Conservation (phyloP, 768 basidiomycete genomes). For the Mycena amicta region DNA sequence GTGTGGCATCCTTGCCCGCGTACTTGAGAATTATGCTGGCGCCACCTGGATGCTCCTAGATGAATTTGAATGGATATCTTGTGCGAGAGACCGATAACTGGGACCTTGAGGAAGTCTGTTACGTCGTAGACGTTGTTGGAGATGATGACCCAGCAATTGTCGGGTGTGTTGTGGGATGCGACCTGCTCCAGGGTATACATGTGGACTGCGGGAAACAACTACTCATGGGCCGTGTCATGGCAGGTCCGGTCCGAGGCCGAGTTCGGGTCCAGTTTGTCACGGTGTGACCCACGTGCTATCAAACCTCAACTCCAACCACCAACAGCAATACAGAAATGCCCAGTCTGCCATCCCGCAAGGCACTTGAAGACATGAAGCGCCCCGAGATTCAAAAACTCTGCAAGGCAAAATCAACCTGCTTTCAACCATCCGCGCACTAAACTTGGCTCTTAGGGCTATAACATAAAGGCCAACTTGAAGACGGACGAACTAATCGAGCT, state of each 20-base stretch:
- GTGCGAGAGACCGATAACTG: not conserved
- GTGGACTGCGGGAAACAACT: constrained; percentile 12
- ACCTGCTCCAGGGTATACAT: constrained; percentile 60
- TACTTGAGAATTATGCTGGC: constrained; percentile 79
- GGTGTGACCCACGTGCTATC: too few species aligned
- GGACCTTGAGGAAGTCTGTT: constrained; percentile 73
- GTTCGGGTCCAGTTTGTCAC: not conserved
- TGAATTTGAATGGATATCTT: constrained; percentile 2
- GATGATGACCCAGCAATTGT: constrained; percentile 82
- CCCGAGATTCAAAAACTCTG: constrained; percentile 63
- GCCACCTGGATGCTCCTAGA: constrained; percentile 80
- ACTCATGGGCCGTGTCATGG: not conserved
- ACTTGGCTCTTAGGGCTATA: constrained; percentile 69
- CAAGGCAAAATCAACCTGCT: too few species aligned
- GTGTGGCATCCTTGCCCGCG: constrained; percentile 84
- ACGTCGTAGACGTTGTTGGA: constrained; percentile 83
- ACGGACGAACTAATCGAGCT: constrained; percentile 78
- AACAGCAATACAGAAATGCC: constrained; percentile 32
- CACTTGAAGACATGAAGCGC: constrained; percentile 49
- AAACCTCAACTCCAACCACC: not conserved
- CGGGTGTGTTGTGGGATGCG: constrained; percentile 51
- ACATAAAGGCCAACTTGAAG: constrained; percentile 82
- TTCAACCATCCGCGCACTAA: too few species aligned
- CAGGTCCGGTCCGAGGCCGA: not conserved
- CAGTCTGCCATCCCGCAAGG: constrained; percentile 42